phyloP scores from a whole-genome alignment of 805 yeast species.

The Starmerella potacharoeniae region DNA sequence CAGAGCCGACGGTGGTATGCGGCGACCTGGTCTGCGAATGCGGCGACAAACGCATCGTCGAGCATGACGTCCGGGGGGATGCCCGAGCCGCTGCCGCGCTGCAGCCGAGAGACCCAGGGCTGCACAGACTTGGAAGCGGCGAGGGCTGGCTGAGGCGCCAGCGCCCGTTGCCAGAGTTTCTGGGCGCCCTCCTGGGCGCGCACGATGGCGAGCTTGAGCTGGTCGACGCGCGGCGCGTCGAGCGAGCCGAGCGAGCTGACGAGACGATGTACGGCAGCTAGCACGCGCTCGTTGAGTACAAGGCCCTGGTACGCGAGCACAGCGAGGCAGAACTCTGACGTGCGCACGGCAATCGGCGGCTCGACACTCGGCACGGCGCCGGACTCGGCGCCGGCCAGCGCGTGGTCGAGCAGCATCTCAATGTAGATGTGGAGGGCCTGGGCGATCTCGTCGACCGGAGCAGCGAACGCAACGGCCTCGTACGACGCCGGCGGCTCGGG shows the following conservation, averaged over 20 bases:
- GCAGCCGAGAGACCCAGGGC: conserved; percentile 1
- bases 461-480: conserved; percentile 3
- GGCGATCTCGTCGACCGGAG: conserved; percentile 6
- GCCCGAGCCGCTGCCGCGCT: conserved; percentile 6
- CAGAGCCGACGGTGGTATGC: conserved; percentile 56
- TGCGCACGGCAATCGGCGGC: conserved; percentile 40
- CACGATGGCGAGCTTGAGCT: conserved; percentile 40
- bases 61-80: conserved; percentile 41
- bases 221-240: conserved; percentile 40
- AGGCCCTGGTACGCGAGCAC: conserved; percentile 57
- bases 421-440: conserved; percentile 4
- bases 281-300: conserved; percentile 50
- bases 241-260: conserved; percentile 39
- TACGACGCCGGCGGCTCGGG: not conserved
- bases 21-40: conserved; percentile 54
- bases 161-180: conserved; percentile 2
- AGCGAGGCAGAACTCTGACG: conserved; percentile 43
- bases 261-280: conserved; percentile 45
- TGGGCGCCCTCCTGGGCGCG: conserved; percentile 12
- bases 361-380: conserved; percentile 9
- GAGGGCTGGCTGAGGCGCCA: not conserved
- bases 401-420: conserved; percentile 17
- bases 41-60: conserved; percentile 41
- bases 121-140: not conserved
- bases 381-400: not conserved